A percentile compares a stretch with the other conserved stretches of the same genome.
These are phyloP conservation scores for Candida orba DNA, from an alignment of 805 yeast genomes.

Conservation along the genomic window DNA sequence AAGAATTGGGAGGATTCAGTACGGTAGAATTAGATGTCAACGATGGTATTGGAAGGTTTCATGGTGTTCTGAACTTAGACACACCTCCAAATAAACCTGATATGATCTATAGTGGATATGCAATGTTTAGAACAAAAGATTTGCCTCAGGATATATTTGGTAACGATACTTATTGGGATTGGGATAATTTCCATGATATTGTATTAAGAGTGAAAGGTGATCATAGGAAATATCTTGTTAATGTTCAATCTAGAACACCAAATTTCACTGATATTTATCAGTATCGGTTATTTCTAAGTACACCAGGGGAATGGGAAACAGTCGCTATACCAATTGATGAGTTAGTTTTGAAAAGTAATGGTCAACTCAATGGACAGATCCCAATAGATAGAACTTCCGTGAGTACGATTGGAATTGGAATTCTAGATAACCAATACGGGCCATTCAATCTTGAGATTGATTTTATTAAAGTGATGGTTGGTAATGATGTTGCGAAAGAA, in stretches of 20 bases:
- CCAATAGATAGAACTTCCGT: constrained; percentile 56
- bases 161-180: constrained; percentile 55
- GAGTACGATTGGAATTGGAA: constrained; percentile 70
- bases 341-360: constrained; percentile 79
- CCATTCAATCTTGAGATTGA: constrained; percentile 65
- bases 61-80: constrained; percentile 62
- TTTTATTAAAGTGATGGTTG: constrained; percentile 63
- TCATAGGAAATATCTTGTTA: constrained; percentile 66
- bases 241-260: constrained; percentile 76
- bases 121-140: constrained; percentile 78
- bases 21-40: constrained; percentile 46
- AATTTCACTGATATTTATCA: constrained; percentile 74
- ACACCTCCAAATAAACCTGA: constrained; percentile 61
- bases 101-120: constrained; percentile 58
- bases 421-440: constrained; percentile 71
- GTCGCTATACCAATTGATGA: constrained; percentile 71
- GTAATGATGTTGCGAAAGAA: constrained; percentile 26
- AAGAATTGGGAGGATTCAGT: constrained; percentile 74
- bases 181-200: constrained; percentile 54
- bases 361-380: constrained; percentile 53
- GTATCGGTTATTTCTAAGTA: constrained; percentile 65
- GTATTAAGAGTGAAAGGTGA: constrained; percentile 69
- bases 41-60: constrained; percentile 49
- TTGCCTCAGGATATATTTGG: constrained; percentile 38
- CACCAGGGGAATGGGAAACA: constrained; percentile 78